Evolutionary conservation across 495 filamentous ascomycete genomes (phyloP), one percentile per base, ranked within the genome.

Genomic region (Penicillium ochrochloron): DNA sequence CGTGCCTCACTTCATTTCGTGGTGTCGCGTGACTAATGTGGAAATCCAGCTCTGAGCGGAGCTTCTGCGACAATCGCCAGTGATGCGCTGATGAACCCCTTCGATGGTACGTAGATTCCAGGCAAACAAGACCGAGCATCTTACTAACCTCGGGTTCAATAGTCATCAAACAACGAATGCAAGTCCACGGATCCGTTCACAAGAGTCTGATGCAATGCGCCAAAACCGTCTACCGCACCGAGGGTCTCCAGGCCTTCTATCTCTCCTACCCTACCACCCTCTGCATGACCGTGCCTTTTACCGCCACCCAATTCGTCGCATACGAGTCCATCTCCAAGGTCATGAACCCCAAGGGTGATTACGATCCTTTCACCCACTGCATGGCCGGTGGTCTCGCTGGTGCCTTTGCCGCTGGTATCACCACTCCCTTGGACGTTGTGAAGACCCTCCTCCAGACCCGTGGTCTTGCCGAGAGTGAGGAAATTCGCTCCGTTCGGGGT

Each of bases 141-240:
- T 11, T 9, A 39, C 73, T 76, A 57, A 78, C 60, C 7, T 33
- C 5, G 3, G 10, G 3, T 34, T 15, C 23, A 62, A 12, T 70
- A 97, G 95, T 99, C 35, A 95, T 99, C 83, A 99, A 99, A 79
- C 95, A 99, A 76, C 90, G 95, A 55, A 99, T 99, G 95, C 95
- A 99, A 74, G 90, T 99, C 59, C 92, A 97, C 66, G 89, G 94
- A 64, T 98, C 96, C n/a, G 84, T 89, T 46, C 96, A 97, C 78
- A 89, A 87, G 70, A 91, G 88, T 10, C 87, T 97, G 73, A 69
- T 80, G 42, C 89, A 97, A 73, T 99, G 95, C 82, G 93, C 93
- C 35, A 85, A 82, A 71, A 86, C 90, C 55, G 89, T 98, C 56
- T 97, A 97, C 80, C 86, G 82, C 65, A 89, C 86, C 57, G 95